Base-by-base conservation (phyloP, 83 land plant species). In the Diphasiastrum complanatum region DNA sequence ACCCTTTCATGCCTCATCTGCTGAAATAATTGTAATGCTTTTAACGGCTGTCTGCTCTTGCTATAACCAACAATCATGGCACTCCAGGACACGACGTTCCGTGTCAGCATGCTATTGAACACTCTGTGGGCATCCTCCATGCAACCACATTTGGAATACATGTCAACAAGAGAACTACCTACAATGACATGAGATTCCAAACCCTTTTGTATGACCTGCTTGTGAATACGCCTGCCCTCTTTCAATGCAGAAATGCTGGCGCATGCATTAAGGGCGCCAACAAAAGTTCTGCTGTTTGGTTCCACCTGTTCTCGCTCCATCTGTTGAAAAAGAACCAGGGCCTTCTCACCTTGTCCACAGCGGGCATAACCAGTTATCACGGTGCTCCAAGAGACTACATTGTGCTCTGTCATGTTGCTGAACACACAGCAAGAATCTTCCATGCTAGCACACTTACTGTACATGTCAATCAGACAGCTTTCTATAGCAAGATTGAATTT, bases 271-370 rank as follows among this genome's bases (percentile, higher is more conserved):
- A 80, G 24, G 2, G 72, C 45, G 40, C 73, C 62, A 22, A 79
- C 68, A 64, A 80, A 71, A 23, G 76, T 72, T 56, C 45, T 71
- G 26, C 68, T 57, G 40, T 80, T 76, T n/a, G 83, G 73, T 16
- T 8, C 24, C 25, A 72, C 10, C 14, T 63, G 60, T 16, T 43
- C 2, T 8, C 45, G 60, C 54, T 65, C 18, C 78, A 69, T 46
- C 10, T 18, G 4, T 4, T 45, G 60, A 23, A 76, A 65, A 38
- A 70, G 63, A 34, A 29, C 11, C 3, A 69, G 50, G 0, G 79
- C 74, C 22, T 70, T 55, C 0, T 52, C 1, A 16, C 33, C 14
- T 2, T 25, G 5, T 20, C 45, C 75, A 60, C 57, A 65, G 12
- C 41, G 46, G 12, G 48, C 34, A 51, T 66, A 76, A 1, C 66